Evolutionary conservation across 2,329 filamentous ascomycete genomes (phyloP).

Genomic region (Stachybotrys chlorohalonatus): DNA sequence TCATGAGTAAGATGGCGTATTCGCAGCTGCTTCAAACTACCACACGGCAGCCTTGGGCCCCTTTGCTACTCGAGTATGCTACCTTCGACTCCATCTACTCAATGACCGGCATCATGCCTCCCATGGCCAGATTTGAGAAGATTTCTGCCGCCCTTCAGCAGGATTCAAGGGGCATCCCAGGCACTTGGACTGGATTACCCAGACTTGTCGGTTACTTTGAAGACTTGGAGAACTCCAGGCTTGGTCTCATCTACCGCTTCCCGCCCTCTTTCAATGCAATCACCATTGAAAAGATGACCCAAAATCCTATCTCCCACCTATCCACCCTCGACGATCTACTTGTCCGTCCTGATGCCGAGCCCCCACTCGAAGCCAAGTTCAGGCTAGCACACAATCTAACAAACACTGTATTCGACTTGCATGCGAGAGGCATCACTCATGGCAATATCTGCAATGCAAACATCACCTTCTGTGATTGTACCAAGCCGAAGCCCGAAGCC

Average conservation of each 20-base stretch:
- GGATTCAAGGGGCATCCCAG: slow-evolving; percentile 39
- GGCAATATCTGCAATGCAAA: slow-evolving; percentile 61
- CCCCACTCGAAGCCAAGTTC: slow-evolving; percentile 67
- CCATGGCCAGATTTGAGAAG: slow-evolving; percentile 56
- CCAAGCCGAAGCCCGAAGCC: slow-evolving; percentile 29
- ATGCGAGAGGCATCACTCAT: slow-evolving; percentile 59
- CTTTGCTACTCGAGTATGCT: slow-evolving; percentile 63
- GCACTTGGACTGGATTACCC: slow-evolving; percentile 53
- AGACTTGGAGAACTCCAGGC: slow-evolving; percentile 58
- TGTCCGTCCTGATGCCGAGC: slow-evolving; percentile 43
- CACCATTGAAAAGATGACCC: slow-evolving; percentile 40
- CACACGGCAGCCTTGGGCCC: slow-evolving; percentile 38
- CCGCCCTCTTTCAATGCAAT: slow-evolving; percentile 55
- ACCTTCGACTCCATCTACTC: slow-evolving; percentile 54
- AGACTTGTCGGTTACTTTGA: slow-evolving; percentile 64
- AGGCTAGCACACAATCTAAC: slow-evolving; percentile 63
- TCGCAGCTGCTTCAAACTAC: slow-evolving; percentile 34
- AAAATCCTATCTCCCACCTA: slow-evolving; percentile 40
- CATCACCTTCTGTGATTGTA: slow-evolving; percentile 53
- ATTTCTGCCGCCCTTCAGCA: slow-evolving; percentile 49
- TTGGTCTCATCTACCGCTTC: slow-evolving; percentile 68
- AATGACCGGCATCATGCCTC: slow-evolving; percentile 52
- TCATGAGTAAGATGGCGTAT: slow-evolving; percentile 42
- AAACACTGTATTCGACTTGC: slow-evolving; percentile 65
- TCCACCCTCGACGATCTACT: slow-evolving; percentile 48